phyloP scores from a whole-genome alignment of 768 basidiomycete species.

The Pleurotus ostreatus region DNA sequence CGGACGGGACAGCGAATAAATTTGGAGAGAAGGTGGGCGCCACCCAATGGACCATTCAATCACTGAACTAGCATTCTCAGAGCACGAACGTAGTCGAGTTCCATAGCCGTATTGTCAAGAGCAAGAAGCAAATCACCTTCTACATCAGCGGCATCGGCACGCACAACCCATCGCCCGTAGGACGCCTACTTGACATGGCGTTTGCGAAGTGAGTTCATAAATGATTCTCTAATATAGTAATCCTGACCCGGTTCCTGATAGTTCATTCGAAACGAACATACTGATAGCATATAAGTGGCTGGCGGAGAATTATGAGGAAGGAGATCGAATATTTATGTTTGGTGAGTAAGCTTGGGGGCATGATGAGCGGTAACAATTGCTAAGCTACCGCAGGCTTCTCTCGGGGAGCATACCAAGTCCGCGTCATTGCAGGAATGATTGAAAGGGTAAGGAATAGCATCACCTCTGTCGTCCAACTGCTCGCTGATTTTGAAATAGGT shows the following conservation, averaged over 20 bases:
- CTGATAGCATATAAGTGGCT: constrained; percentile 39
- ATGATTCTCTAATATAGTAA: neutral
- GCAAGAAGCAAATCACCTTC: constrained; percentile 19
- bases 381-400: constrained; percentile 34
- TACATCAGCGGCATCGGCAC: constrained; percentile 29
- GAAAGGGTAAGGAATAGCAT: constrained; percentile 21
- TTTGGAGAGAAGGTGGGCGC: neutral
- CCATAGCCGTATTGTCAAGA: constrained; percentile 19
- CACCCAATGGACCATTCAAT: too few relatives aligned
- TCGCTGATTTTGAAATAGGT: constrained; percentile 23
- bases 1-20: neutral
- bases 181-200: constrained; percentile 11
- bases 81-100: constrained; percentile 27
- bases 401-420: constrained; percentile 44
- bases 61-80: constrained; percentile 9
- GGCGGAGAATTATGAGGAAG: constrained; percentile 29
- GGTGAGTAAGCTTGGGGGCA: constrained; percentile 19
- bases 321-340: constrained; percentile 38
- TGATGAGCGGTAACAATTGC: neutral
- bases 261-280: constrained; percentile 31
- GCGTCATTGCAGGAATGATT: constrained; percentile 43
- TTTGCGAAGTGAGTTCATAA: constrained; percentile 12
- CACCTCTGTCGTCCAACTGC: neutral
- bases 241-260: constrained; percentile 8
- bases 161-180: constrained; percentile 14